These are phyloP conservation scores for Fraxinus anomala DNA, from an alignment of 257 asterid species.

Conservation along the genomic window DNA sequence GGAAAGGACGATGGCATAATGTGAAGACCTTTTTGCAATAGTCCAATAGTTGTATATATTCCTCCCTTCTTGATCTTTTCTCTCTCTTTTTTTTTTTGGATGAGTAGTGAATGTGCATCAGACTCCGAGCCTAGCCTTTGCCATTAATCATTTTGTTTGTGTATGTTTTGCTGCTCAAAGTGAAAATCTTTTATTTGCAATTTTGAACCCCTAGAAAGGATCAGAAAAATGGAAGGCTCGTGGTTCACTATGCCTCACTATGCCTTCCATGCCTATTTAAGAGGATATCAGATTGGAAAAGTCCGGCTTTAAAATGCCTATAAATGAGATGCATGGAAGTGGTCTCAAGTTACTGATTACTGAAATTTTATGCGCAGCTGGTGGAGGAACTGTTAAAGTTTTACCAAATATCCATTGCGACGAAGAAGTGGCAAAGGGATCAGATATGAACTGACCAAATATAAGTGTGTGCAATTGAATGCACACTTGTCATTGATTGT, in stretches of 20 bases:
- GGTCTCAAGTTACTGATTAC: background rate
- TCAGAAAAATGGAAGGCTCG: background rate
- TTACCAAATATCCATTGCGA: background rate
- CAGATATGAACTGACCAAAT: background rate
- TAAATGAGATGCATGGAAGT: no score
- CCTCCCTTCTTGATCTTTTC: no score
- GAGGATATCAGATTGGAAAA: background rate
- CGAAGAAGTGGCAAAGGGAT: background rate
- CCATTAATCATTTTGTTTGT: no score
- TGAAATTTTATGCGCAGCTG: background rate
- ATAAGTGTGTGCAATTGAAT: slow-evolving; percentile 3
- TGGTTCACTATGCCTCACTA: background rate
- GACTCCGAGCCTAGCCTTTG: no score
- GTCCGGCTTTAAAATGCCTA: background rate
- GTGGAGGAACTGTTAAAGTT: background rate
- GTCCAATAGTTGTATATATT: no score
- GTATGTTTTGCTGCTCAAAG: no score
- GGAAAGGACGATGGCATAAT: no score
- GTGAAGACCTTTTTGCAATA: no score
- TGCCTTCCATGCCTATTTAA: background rate
- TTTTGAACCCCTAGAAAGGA: background rate
- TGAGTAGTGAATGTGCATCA: no score
- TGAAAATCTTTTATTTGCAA: background rate
- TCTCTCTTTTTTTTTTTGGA: no score
- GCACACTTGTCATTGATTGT: background rate